Evolutionary conservation across 2,329 filamentous ascomycete genomes (phyloP), one percentile per base, ranked within the genome.

Genomic region (Sporothrix dimorphospora): DNA sequence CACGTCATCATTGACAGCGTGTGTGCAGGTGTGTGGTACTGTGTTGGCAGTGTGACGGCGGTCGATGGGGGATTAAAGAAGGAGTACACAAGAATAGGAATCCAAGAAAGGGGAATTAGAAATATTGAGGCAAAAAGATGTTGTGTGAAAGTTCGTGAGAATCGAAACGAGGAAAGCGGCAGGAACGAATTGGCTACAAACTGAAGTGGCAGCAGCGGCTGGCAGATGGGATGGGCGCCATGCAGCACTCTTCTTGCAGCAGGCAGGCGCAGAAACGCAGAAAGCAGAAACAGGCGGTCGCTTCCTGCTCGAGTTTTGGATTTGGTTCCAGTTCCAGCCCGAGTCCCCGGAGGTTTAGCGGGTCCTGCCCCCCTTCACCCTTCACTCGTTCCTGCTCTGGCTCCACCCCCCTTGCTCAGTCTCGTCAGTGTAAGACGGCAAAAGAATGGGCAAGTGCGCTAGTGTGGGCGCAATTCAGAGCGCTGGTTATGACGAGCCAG

Each of bases 311-410:
- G 53, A 59, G 71, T 72, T 72, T 72, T 72, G 66, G 66, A 66
- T 69, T 68, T 69, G 71, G 66, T 69, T 72, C 65, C 71, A 72
- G 71, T 72, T 72, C 21, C 67, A 45, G 67, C 67, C 67, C 66
- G 30, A 69, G 67, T 61, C 53, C 53, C 53, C 40, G 68, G 53
- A 59, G 68, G 68, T 38, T 59, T 49, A 70, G 68, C 53, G 68
- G 68, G 68, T 49, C 68, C 53, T 14, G 11, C n/a, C 30, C 47
- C 47, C 66, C 49, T 67, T 7, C 40, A 34, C 40, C 40, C 40
- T 42, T 51, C 65, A 14, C 38, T 55, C 66, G 30, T 30, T 53
- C 27, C 51, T 42, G 2, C 12, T 16, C 8, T 24, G 42, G 42
- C 63, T 65, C 59, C 59, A 65, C 59, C 16, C 27, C 53, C 53